Percentiles rank a stretch among this genome's conserved stretches.
Conservation (phyloP, 345 rosid species). For the Ailanthus altissimus region DNA sequence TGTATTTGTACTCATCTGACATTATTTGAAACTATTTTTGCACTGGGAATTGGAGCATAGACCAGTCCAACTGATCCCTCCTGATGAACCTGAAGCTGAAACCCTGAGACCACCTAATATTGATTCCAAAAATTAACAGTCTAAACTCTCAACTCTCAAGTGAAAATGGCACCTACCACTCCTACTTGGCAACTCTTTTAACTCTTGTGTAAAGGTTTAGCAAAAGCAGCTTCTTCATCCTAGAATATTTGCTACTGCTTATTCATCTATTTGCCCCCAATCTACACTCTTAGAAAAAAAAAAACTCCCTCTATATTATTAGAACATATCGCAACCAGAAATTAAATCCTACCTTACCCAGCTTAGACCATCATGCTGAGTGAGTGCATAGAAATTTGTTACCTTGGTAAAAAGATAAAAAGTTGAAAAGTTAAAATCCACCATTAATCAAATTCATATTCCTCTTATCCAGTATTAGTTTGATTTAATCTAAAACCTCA, state of each 20-base stretch:
- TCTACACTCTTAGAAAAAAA: too few relatives aligned
- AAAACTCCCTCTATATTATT: too few relatives aligned
- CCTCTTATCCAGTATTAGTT: not conserved
- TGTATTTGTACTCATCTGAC: constrained; percentile 36
- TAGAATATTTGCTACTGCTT: too few relatives aligned
- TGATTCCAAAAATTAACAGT: not conserved
- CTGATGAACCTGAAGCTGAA: not conserved
- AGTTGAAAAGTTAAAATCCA: not conserved
- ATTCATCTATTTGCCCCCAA: too few relatives aligned
- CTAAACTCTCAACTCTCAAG: not conserved
- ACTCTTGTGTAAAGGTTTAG: too few relatives aligned
- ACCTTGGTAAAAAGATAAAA: too few relatives aligned
- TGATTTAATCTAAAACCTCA: not conserved
- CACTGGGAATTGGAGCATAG: constrained; percentile 74
- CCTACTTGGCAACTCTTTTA: not conserved
- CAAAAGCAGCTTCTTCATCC: too few relatives aligned
- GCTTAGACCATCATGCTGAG: too few relatives aligned
- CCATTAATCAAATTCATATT: not conserved
- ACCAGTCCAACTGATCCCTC: constrained; percentile 51
- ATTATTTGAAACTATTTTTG: constrained; percentile 38
- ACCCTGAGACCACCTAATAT: not conserved
- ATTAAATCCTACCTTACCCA: too few relatives aligned
- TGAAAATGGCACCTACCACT: not conserved
- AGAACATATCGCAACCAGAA: too few relatives aligned
- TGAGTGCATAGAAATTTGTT: too few relatives aligned